phyloP scores from a whole-genome alignment of 2,329 filamentous ascomycete genomes.

The Calonectria pseudoreteaudii region DNA sequence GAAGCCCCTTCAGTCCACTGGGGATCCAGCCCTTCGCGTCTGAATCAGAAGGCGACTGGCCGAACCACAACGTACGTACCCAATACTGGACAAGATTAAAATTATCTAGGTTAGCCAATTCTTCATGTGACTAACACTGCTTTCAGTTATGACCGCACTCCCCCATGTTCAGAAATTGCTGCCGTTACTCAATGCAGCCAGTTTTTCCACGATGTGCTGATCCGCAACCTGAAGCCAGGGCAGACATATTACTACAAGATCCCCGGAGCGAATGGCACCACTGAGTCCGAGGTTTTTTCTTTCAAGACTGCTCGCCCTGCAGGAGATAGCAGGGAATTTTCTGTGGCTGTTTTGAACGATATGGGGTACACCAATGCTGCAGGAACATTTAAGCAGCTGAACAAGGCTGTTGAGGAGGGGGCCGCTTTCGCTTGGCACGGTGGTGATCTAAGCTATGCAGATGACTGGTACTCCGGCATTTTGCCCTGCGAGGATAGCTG shows the following conservation, averaged over 20 bases:
- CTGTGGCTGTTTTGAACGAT: constrained; percentile 61
- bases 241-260: constrained; percentile 66
- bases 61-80: constrained; percentile 6
- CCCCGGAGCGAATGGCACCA: constrained; percentile 60
- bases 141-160: constrained; percentile 60
- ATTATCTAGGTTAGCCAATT: not conserved
- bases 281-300: constrained; percentile 56
- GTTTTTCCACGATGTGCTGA: constrained; percentile 63
- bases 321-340: constrained; percentile 56
- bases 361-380: constrained; percentile 66
- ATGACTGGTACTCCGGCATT: constrained; percentile 64
- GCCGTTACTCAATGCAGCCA: constrained; percentile 62
- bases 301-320: constrained; percentile 60
- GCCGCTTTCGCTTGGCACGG: constrained; percentile 64
- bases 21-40: constrained; percentile 49
- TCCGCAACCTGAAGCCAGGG: constrained; percentile 53
- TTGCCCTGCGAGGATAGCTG: constrained; percentile 59
- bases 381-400: constrained; percentile 59
- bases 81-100: not conserved
- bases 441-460: constrained; percentile 63
- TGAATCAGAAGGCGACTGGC: constrained; percentile 53
- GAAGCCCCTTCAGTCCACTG: constrained; percentile 56
- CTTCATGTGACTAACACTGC: not conserved
- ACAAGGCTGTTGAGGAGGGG: constrained; percentile 55
- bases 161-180: constrained; percentile 57